Conservation (phyloP, 1,284 basidiomycete species). For the Sparassis latifolia region DNA sequence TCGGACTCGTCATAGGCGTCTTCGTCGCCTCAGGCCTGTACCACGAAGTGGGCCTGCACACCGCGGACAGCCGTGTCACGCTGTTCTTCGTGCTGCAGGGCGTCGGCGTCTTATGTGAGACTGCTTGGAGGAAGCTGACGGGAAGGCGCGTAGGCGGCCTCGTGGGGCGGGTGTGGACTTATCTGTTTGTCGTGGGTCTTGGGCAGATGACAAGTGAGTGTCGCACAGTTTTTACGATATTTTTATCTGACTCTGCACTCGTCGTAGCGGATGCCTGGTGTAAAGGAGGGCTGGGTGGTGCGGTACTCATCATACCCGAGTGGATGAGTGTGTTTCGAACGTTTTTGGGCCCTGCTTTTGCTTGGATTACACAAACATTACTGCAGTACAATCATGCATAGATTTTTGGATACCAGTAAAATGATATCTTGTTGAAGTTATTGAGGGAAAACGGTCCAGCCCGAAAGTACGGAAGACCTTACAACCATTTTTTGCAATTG, state of each 20-base stretch:
- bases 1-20: constrained; percentile 61
- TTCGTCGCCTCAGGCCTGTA: constrained; percentile 69
- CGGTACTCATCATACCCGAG: not conserved
- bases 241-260: not conserved
- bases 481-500: too few species aligned
- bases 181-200: constrained; percentile 48
- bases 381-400: too few species aligned
- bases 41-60: constrained; percentile 58
- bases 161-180: constrained; percentile 58
- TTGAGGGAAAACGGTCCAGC: too few species aligned
- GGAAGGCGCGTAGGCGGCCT: constrained; percentile 52
- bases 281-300: not conserved
- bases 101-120: constrained; percentile 51
- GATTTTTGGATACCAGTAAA: too few species aligned
- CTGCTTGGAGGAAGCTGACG: constrained; percentile 48
- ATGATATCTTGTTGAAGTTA: too few species aligned
- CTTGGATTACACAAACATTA: too few species aligned
- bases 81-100: constrained; percentile 62
- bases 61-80: constrained; percentile 44
- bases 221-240: not conserved
- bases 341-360: too few species aligned
- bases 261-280: not conserved
- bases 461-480: too few species aligned
- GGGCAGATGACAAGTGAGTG: constrained; percentile 57
- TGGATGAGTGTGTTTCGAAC: not conserved